Evolutionary conservation across 805 yeast species (phyloP), one percentile per base, ranked within the genome.

Genomic region (Peterozyma toletana): DNA sequence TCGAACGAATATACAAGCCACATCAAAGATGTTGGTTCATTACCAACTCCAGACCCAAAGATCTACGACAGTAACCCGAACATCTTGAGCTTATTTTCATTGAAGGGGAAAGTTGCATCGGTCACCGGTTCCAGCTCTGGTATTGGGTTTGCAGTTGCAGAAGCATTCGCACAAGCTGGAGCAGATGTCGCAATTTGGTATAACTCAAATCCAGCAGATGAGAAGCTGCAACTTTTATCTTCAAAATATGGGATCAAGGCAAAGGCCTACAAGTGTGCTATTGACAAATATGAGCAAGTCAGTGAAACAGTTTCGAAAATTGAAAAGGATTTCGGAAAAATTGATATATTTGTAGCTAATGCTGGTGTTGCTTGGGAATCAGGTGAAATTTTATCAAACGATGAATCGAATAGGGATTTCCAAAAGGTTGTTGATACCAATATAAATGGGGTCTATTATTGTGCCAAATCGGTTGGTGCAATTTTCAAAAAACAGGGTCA

Each of bases 291-390:
- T 40, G 71, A 66, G 15, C 68, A 59, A 10, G 86, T 83, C 39
- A 73, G 72, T 48, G 52, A 50, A 15, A 69, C 76, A 13, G 66
- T 83, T 41, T 59, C 56, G 34, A 71, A 70, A 59, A 77, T 80
- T 48, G 75, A 69, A 49, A 50, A 63, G 47, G 95, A 86, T 56
- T 87, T 88, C 59, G 93, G 91, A 29, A 77, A 77, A 48, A 78
- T 88, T 51, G 96, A 88, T 62, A 67, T 86, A 27, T 83, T 86
- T 55, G 93, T 88, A 39, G 95, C 95, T 54, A 88, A 88, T 60
- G 96, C 96, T 11, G 96, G 96, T 36, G 78, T 86, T 39, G 80
- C 88, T 13, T 87, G 95, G 95, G 72, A 78, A 17, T 69, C 75
- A 29, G 89, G 90, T 17, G 75, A 75, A 15, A 59, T 78, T 48